These are phyloP conservation scores for Chrysanthemum makinoi DNA, from an alignment of 129 eudicot genomes.

Conservation along the genomic window DNA sequence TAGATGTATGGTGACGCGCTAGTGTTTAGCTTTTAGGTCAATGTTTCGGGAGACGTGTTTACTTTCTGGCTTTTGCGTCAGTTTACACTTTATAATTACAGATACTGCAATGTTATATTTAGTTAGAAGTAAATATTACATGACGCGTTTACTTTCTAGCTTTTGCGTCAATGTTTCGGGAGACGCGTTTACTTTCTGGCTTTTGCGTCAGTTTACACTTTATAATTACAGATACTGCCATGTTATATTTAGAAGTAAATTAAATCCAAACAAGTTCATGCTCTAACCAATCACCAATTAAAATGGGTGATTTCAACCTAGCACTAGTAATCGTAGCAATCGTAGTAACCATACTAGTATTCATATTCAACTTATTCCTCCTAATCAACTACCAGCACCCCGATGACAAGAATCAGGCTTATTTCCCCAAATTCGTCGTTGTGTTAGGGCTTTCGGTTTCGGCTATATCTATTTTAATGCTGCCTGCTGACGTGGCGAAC, in stretches of 20 bases:
- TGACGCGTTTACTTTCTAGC: slow-evolving; percentile 61
- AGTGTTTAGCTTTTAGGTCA: too few relatives aligned
- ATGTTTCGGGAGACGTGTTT: too few relatives aligned
- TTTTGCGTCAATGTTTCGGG: slow-evolving; percentile 14
- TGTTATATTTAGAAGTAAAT: neutral
- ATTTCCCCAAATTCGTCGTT: slow-evolving; percentile 93
- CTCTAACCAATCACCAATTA: slow-evolving; percentile 25
- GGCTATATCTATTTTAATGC: slow-evolving; percentile 85
- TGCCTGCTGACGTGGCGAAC: slow-evolving; percentile 98
- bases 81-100: too few relatives aligned
- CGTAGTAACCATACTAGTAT: slow-evolving; percentile 67
- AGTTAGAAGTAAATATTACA: too few relatives aligned
- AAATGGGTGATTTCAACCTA: slow-evolving; percentile 89
- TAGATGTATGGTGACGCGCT: too few relatives aligned
- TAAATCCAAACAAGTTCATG: too few relatives aligned
- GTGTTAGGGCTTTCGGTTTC: slow-evolving; percentile 89
- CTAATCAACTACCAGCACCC: slow-evolving; percentile 93
- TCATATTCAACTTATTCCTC: slow-evolving; percentile 78
- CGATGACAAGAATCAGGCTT: slow-evolving; percentile 89
- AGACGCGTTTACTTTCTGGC: too few relatives aligned
- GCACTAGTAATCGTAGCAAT: slow-evolving; percentile 50
- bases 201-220: too few relatives aligned
- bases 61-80: too few relatives aligned
- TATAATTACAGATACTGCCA: too few relatives aligned
- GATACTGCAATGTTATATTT: too few relatives aligned